Base-by-base conservation (phyloP, 1,284 basidiomycete species). In the Sporisorium scitamineum region DNA sequence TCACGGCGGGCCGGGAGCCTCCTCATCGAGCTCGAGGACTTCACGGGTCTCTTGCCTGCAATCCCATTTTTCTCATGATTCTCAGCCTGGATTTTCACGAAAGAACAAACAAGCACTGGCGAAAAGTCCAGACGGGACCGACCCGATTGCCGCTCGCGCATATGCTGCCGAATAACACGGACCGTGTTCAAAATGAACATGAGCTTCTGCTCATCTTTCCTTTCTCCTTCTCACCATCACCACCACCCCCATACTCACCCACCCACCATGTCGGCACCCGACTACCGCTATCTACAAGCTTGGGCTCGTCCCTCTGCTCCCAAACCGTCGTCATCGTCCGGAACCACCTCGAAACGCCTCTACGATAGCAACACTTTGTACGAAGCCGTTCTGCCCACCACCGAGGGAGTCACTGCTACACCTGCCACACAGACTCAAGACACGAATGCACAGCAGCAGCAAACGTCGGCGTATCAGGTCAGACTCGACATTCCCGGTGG, bases 401-500 rank as follows among this genome's bases (percentile, higher is more conserved):
- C 65, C 18, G 48, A 69, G 4, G 59, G 48, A 5, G 61, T 65
- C 20, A 68, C 73, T 10, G 42, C 62, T 1, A 59, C 61, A 5
- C 61, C 47, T 47, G 39, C 63, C 8, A 18, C 61, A 18, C 45
- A 54, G 26, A 48, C 26, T n/a, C 26, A 44, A 14, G 58, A 48
- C 52, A 62, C 59, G 42, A 20, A 74, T 24, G 53, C 51, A 13
- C 39, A 31, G 5, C 24, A 72, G 42, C 55, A 62, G 24, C 29
- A 72, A 20, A 42, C 54, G 27, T 61, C 70, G 4, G 51, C 62
- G 9, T 74, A 70, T 20, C 76, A 83, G 47, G 66, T 84, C 22
- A 72, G 83, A 13, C 70, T 83, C n/a, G 83, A 85, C 27, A 76
- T 69, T 5, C 83, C 83, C 0, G 81, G 76, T 18, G 82, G 81